Conservation (phyloP, 257 asterid genomes). For the Solanum pimpinellifolium region DNA sequence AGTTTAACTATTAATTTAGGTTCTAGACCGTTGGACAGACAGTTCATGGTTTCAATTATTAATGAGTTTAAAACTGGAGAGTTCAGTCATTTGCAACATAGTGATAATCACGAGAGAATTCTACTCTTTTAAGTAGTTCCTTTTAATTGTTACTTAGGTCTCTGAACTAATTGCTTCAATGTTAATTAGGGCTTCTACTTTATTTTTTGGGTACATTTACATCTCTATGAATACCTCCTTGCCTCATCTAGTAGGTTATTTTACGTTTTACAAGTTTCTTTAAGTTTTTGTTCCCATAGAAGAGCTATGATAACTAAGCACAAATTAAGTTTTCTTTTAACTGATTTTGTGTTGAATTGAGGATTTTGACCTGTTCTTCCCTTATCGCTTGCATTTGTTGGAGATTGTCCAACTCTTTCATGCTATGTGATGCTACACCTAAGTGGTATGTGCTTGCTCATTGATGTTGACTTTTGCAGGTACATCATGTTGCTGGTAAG, state of each 20-base stretch:
- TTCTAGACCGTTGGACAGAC: neutral
- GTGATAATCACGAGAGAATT: neutral
- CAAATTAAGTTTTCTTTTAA: neutral
- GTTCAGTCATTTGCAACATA: neutral
- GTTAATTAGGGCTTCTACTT: neutral
- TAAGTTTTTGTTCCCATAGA: neutral
- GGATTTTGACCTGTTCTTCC: neutral
- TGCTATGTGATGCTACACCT: neutral
- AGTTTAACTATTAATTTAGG: neutral
- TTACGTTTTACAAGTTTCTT: neutral
- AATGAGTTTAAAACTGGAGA: neutral
- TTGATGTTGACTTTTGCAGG: slow-evolving; percentile 37
- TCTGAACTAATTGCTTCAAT: neutral
- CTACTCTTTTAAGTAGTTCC: neutral
- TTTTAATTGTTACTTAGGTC: neutral
- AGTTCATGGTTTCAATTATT: neutral
- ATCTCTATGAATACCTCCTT: neutral
- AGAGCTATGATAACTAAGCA: neutral
- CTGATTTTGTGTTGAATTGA: neutral
- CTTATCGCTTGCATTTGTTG: neutral
- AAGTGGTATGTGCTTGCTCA: neutral
- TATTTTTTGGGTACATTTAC: neutral
- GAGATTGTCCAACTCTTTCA: neutral
- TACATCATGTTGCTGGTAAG: slow-evolving; percentile 46
- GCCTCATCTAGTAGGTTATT: neutral